Evolutionary conservation across 2,329 filamentous ascomycete genomes (phyloP), one percentile per base, ranked within the genome.

Genomic region (Talaromyces funiculosus): DNA sequence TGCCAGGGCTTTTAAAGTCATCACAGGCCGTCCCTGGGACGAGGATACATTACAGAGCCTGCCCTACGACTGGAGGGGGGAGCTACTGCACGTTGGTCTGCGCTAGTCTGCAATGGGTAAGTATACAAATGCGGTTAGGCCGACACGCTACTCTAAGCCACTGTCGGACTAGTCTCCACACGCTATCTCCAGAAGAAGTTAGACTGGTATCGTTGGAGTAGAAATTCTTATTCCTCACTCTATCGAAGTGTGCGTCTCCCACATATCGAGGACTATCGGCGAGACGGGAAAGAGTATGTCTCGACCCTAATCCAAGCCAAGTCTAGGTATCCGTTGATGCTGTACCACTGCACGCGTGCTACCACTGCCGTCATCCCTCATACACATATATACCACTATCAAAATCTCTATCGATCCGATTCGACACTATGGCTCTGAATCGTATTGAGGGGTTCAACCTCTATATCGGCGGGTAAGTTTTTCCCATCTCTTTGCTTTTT

Each of bases 391-490:
- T 31, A 29, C 16, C 16, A 53, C 29, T 35, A 12, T 54, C 33
- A 16, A 38, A 49, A 57, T 29, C 29, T 40, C n/a, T 10, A 7
- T 53, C 20, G 6, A 53, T 22, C n/a, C 10, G 8, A 31, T 6
- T 43, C 59, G 31, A 33, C 57, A 64, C 29, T 43, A 75, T 76
- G 72, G 71, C 74, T 33, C 72, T 92, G 65, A 86, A 89, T 70
- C 83, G 82, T 69, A 82, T 93, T 57, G 84, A 86, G 3, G 88
- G 88, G 31, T 82, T 85, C 65, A 85, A 90, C 64, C 80, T 94
- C 65, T 92, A 87, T 73, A 87, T 94, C 66, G 89, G 90, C 76
- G 89, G 90, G 90, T 92, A 80, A 59, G 73, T 74, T 37, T 33
- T 22, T 59, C 16, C 43, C 12, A 10, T 40, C n/a, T 29, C 49